Evolutionary conservation across 306 rosid species (phyloP).

Genomic region (Dalbergia cochinchinensis): DNA sequence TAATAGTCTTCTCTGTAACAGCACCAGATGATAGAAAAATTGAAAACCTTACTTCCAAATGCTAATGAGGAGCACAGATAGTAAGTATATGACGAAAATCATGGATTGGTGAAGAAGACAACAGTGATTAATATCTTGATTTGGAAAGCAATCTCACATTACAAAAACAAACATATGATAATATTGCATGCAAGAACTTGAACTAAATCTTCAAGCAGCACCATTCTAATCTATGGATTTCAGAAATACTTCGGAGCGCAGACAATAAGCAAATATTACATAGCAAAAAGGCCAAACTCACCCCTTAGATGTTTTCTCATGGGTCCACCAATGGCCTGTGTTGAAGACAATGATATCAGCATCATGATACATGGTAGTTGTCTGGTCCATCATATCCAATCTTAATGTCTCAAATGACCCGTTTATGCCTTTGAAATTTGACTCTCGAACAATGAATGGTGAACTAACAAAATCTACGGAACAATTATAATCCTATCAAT

Average conservation of each 20-base stretch:
- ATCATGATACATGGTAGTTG: conserved; percentile 73
- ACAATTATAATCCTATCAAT: conserved; percentile 85
- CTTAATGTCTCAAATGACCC: conserved; percentile 83
- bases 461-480: conserved; percentile 88
- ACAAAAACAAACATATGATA: not conserved
- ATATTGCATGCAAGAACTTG: conserved; percentile 1
- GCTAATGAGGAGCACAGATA: conserved; percentile 7
- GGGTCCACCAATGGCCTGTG: conserved; percentile 99
- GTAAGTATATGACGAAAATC: not conserved
- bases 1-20: conserved; percentile 83
- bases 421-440: conserved; percentile 64
- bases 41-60: conserved; percentile 24
- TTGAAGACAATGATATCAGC: conserved; percentile 89
- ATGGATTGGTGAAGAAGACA: not conserved
- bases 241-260: conserved; percentile 20
- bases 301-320: conserved; percentile 96
- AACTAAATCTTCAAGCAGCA: conserved; percentile 22
- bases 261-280: conserved; percentile 23
- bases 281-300: conserved; percentile 44
- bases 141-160: conserved; percentile 24
- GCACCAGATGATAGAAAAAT: conserved; percentile 35
- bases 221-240: conserved; percentile 29
- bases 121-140: conserved; percentile 19
- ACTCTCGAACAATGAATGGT: conserved; percentile 87
- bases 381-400: conserved; percentile 89